These are phyloP conservation scores for Lipomyces starkeyi DNA, from an alignment of 805 yeast genomes.

Conservation along the genomic window DNA sequence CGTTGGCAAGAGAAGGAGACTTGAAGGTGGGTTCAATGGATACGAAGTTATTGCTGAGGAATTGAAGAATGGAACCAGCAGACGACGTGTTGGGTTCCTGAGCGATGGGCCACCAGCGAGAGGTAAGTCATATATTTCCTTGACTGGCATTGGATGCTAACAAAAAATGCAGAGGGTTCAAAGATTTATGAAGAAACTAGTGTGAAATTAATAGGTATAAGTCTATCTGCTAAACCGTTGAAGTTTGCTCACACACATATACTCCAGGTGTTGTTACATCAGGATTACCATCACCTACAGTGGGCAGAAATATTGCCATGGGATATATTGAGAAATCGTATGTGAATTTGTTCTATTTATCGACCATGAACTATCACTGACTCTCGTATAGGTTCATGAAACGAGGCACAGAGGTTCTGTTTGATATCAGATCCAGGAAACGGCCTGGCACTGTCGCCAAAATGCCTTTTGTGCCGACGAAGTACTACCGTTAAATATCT, in stretches of 20 bases:
- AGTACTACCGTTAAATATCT: constrained; percentile 56
- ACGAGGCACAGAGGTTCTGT: constrained; percentile 70
- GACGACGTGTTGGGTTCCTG: constrained; percentile 72
- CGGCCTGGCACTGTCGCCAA: constrained; percentile 78
- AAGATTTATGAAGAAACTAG: constrained; percentile 16
- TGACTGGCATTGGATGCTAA: neutral
- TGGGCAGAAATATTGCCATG: constrained; percentile 85
- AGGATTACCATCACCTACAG: constrained; percentile 71
- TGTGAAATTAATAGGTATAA: constrained; percentile 8
- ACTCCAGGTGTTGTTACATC: constrained; percentile 62
- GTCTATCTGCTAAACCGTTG: neutral
- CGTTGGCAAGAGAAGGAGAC: constrained; percentile 78
- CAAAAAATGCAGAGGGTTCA: constrained; percentile 17
- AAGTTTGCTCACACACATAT: neutral
- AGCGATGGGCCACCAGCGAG: constrained; percentile 93
- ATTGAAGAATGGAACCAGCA: constrained; percentile 57
- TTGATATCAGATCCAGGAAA: constrained; percentile 82
- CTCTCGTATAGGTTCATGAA: constrained; percentile 69
- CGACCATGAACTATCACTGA: neutral
- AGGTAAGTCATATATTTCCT: constrained; percentile 40
- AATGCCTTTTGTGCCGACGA: constrained; percentile 81
- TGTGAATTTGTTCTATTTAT: neutral
- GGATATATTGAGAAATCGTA: constrained; percentile 61
- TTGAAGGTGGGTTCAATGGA: constrained; percentile 72
- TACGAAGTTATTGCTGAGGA: constrained; percentile 70